These are phyloP conservation scores for Cordia subcordata DNA, from an alignment of 257 asterid genomes.

Conservation along the genomic window DNA sequence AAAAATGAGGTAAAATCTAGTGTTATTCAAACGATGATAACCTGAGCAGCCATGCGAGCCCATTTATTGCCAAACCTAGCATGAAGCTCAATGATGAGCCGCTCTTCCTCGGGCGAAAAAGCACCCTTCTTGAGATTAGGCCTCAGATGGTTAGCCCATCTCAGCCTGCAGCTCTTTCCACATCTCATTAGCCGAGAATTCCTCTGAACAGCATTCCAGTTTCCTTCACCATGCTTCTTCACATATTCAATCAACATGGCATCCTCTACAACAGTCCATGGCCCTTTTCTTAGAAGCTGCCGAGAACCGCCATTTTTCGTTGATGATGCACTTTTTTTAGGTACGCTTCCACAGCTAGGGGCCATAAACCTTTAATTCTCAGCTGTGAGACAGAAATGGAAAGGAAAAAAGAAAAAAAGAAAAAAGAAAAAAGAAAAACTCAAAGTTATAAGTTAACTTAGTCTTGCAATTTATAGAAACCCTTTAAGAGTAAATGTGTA, in stretches of 20 bases:
- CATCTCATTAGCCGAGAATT: neutral
- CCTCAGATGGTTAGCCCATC: neutral
- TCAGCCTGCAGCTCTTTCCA: neutral
- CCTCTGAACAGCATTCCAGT: neutral
- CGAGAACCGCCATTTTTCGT: neutral
- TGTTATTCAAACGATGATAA: too few relatives aligned
- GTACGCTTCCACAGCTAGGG: neutral
- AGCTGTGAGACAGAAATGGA: neutral
- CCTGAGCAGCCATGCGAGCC: neutral
- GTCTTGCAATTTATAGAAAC: neutral
- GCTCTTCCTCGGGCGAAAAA: neutral
- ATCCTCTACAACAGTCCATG: neutral
- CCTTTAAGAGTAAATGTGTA: neutral
- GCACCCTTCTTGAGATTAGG: constrained; percentile 1
- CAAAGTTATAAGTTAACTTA: neutral
- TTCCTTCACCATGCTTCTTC: neutral
- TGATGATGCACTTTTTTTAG: neutral
- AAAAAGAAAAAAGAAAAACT: too few relatives aligned
- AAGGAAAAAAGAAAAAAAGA: too few relatives aligned
- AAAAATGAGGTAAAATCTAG: too few relatives aligned
- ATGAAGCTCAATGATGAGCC: neutral
- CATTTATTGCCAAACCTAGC: neutral
- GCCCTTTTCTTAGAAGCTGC: neutral
- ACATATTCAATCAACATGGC: neutral
- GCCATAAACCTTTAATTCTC: neutral